phyloP scores from a whole-genome alignment of 2,329 filamentous ascomycete species.

The Neopestalotiopsis sp. region DNA sequence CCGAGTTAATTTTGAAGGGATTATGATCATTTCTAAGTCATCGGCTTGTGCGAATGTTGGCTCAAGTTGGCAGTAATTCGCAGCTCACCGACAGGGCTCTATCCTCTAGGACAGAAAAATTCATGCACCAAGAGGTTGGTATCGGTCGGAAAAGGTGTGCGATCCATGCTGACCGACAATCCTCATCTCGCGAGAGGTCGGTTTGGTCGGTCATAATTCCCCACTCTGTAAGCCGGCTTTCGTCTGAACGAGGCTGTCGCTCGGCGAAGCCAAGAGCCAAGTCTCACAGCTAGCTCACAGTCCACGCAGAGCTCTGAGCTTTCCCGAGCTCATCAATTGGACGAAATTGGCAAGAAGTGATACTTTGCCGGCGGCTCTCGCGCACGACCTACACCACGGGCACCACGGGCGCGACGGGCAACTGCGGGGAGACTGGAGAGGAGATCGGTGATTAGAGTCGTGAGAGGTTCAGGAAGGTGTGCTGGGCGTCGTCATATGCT shows the following conservation, averaged over 20 bases:
- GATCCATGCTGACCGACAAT: conserved; percentile 10
- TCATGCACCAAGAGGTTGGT: conserved; percentile 1
- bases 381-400: no score
- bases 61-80: neutral
- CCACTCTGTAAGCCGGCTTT: neutral
- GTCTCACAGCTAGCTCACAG: no score
- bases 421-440: neutral
- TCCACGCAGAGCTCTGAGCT: neutral
- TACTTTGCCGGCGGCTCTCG: conserved; percentile 13
- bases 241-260: neutral
- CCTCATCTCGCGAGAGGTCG: conserved; percentile 7
- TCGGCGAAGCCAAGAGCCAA: neutral
- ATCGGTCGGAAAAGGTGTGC: neutral
- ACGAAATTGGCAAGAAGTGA: conserved; percentile 1
- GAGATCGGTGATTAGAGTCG: neutral
- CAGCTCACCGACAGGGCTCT: conserved; percentile 6
- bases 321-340: neutral
- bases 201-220: neutral
- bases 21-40: neutral
- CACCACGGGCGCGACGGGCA: neutral
- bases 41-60: conserved; percentile 4
- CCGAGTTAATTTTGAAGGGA: neutral
- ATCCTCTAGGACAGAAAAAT: neutral
- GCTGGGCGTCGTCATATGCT: conserved; percentile 9
- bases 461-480: conserved; percentile 19